These are phyloP conservation scores for Fusarium floridanum DNA, from an alignment of 2,329 filamentous ascomycete genomes.

Conservation along the genomic window DNA sequence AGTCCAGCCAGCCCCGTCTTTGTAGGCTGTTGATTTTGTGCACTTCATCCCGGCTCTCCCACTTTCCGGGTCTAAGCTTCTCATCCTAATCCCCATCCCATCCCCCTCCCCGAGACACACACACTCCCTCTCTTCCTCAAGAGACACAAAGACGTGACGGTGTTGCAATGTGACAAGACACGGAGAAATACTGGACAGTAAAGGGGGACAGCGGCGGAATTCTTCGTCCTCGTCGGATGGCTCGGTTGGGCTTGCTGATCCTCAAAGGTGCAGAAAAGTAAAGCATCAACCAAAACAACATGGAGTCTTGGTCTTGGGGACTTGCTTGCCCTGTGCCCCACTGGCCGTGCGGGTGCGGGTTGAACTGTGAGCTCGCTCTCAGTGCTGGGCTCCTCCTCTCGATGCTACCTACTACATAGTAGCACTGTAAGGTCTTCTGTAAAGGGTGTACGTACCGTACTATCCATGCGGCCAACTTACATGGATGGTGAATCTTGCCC, in stretches of 20 bases:
- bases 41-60: not conserved
- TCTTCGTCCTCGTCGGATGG: conserved; percentile 24
- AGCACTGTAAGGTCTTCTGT: conserved; percentile 3
- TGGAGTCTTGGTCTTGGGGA: not conserved
- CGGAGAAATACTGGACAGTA: not conserved
- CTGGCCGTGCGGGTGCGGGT: conserved; percentile 6
- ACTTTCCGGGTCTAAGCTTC: conserved; percentile 1
- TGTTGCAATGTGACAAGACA: conserved; percentile 9
- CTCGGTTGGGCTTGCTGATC: conserved; percentile 35
- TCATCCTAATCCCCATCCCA: not conserved
- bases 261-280: conserved; percentile 12
- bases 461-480: conserved; percentile 38
- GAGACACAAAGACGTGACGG: conserved; percentile 25
- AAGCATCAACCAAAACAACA: conserved; percentile 16
- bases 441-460: conserved; percentile 20
- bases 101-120: not conserved
- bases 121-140: not conserved
- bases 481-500: conserved; percentile 31
- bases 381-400: not conserved
- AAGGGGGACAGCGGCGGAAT: not conserved
- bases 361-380: not conserved
- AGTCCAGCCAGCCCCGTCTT: conserved; percentile 5
- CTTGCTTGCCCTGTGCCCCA: conserved; percentile 19
- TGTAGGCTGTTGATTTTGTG: not conserved
- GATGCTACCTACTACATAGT: conserved; percentile 28